Evolutionary conservation across 202 grass and related monocot genomes (phyloP).

Genomic region (Brachypodium distachyon): DNA sequence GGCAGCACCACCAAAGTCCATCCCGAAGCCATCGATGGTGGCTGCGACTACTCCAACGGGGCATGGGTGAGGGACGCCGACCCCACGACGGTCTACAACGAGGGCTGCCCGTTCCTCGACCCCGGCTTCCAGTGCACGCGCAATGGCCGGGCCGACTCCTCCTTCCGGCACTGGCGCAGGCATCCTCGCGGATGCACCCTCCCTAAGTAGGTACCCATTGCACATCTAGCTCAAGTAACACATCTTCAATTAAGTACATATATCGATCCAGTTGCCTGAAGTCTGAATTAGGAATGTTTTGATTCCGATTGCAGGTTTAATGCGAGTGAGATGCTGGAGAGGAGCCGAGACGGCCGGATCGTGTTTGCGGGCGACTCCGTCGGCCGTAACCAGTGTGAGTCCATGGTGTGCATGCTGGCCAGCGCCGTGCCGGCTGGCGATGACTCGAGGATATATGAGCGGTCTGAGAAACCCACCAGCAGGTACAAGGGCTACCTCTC

Average conservation of each 20-base stretch:
- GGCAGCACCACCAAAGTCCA: neutral
- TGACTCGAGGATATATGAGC: slow-evolving; percentile 49
- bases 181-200: slow-evolving; percentile 45
- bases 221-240: too few species aligned
- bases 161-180: slow-evolving; percentile 51
- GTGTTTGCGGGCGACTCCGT: slow-evolving; percentile 83
- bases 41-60: slow-evolving; percentile 48
- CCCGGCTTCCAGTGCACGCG: slow-evolving; percentile 52
- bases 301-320: slow-evolving; percentile 74
- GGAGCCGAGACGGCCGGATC: slow-evolving; percentile 65
- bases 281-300: too few species aligned
- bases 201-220: slow-evolving; percentile 37
- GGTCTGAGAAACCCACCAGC: slow-evolving; percentile 64
- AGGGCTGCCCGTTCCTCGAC: slow-evolving; percentile 72
- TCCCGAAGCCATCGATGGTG: too few species aligned
- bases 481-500: slow-evolving; percentile 82
- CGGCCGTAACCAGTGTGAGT: slow-evolving; percentile 93
- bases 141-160: slow-evolving; percentile 38
- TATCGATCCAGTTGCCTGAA: too few species aligned
- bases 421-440: neutral
- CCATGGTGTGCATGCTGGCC: slow-evolving; percentile 78
- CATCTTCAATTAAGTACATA: neutral
- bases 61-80: slow-evolving; percentile 43
- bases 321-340: slow-evolving; percentile 66
- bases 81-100: slow-evolving; percentile 14